Percentiles rank a stretch among this genome's conserved stretches.
Evolutionary conservation across 2,329 filamentous ascomycete species (phyloP).

Genomic region (Metarhizium brunneum): DNA sequence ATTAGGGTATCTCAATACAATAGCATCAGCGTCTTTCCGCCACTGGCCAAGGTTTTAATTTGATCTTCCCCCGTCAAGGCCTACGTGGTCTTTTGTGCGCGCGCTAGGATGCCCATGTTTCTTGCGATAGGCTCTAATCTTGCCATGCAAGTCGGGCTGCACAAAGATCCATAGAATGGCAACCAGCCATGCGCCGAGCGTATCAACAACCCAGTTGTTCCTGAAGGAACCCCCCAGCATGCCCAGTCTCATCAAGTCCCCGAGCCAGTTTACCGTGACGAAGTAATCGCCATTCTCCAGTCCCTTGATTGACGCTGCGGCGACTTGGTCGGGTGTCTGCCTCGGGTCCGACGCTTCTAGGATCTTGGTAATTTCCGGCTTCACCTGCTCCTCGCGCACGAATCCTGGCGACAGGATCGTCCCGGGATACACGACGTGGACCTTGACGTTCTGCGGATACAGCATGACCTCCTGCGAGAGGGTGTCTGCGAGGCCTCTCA

Average conservation of each 20-base stretch:
- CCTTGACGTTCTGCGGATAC: slow-evolving; percentile 73
- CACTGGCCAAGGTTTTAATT: not conserved
- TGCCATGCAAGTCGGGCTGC: slow-evolving; percentile 44
- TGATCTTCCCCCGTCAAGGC: too few relatives aligned
- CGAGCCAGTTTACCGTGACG: slow-evolving; percentile 67
- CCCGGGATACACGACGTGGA: slow-evolving; percentile 77
- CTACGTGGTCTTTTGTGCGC: slow-evolving; percentile 16
- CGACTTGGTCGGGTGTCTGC: slow-evolving; percentile 72
- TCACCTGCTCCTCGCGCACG: slow-evolving; percentile 65
- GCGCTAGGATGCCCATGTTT: slow-evolving; percentile 49
- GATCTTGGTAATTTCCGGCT: slow-evolving; percentile 69
- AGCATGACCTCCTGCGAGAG: slow-evolving; percentile 76
- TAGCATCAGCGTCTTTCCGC: not conserved
- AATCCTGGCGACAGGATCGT: slow-evolving; percentile 72
- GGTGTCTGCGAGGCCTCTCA: slow-evolving; percentile 74
- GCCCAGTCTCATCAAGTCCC: slow-evolving; percentile 59
- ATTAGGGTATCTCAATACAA: slow-evolving; percentile 6
- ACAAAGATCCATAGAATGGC: slow-evolving; percentile 50
- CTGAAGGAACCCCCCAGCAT: slow-evolving; percentile 44
- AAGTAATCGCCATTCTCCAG: slow-evolving; percentile 75
- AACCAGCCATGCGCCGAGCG: slow-evolving; percentile 43
- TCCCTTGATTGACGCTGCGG: slow-evolving; percentile 56
- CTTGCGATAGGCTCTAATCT: slow-evolving; percentile 47
- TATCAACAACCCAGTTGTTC: slow-evolving; percentile 53
- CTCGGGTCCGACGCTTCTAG: slow-evolving; percentile 76